A percentile compares a stretch with the other conserved stretches of the same genome.
Evolutionary conservation across 108 stramenopile genomes (phyloP).

Genomic region (Pinguiococcus pyrenoidosus): DNA sequence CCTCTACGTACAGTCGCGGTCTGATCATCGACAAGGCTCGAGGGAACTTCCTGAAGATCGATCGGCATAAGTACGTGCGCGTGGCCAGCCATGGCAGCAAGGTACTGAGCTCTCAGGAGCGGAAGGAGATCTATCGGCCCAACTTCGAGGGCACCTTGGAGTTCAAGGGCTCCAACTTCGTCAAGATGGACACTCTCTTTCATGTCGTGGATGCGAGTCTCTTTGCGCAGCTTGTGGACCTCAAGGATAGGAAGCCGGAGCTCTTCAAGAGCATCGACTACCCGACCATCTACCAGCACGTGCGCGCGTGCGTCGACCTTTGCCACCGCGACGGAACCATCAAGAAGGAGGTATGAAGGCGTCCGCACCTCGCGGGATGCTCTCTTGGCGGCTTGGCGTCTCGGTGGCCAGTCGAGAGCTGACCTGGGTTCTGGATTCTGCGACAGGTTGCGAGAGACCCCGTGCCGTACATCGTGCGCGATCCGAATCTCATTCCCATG

Average conservation of each 20-base stretch:
- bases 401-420: too few species aligned
- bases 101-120: slow-evolving; percentile 13
- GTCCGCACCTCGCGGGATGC: too few species aligned
- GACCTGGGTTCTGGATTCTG: too few species aligned
- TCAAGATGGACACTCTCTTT: slow-evolving; percentile 85
- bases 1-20: slow-evolving; percentile 57
- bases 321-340: slow-evolving; percentile 93
- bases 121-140: slow-evolving; percentile 16
- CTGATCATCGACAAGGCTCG: slow-evolving; percentile 82
- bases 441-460: slow-evolving; percentile 57
- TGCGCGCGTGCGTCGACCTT: slow-evolving; percentile 74
- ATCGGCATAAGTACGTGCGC: slow-evolving; percentile 85
- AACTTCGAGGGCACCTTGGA: slow-evolving; percentile 66
- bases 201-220: slow-evolving; percentile 53
- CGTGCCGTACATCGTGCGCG: slow-evolving; percentile 65
- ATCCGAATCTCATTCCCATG: slow-evolving; percentile 73
- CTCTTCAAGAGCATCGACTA: slow-evolving; percentile 25
- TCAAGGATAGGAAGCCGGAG: slow-evolving; percentile 55
- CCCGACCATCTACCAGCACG: slow-evolving; percentile 65
- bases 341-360: slow-evolving; percentile 64
- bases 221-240: slow-evolving; percentile 68
- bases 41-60: slow-evolving; percentile 87
- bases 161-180: slow-evolving; percentile 68
- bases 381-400: too few species aligned
- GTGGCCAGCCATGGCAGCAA: slow-evolving; percentile 62